Conservation (phyloP, 2,329 filamentous ascomycete genomes). For the Ceratocystis smalleyi region DNA sequence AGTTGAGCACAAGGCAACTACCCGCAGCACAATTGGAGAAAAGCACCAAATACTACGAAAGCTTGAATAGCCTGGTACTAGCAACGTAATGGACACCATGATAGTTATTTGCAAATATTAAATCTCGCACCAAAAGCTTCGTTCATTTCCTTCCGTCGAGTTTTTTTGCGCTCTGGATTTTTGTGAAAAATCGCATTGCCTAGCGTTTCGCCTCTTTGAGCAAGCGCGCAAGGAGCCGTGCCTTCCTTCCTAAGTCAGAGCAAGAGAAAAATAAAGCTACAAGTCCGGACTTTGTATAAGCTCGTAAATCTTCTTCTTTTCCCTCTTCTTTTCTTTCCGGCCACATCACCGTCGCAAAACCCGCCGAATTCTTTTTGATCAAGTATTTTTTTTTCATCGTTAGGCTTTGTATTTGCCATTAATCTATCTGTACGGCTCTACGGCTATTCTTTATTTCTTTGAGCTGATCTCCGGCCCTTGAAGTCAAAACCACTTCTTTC, state of each 20-base stretch:
- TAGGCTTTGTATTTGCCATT: too few species aligned
- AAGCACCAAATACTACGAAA: too few species aligned
- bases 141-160: background rate
- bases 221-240: slow-evolving; percentile 6
- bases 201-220: slow-evolving; percentile 3
- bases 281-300: background rate
- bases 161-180: background rate
- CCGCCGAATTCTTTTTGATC: background rate
- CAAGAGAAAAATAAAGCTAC: slow-evolving; percentile 2
- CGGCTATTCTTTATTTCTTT: too few species aligned
- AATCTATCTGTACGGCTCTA: too few species aligned
- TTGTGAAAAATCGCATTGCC: background rate
- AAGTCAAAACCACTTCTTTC: background rate
- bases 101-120: too few species aligned
- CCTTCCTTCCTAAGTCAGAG: slow-evolving; percentile 5
- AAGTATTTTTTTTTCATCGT: background rate
- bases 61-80: too few species aligned
- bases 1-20: background rate
- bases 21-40: background rate
- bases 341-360: too few species aligned
- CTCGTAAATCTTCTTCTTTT: slow-evolving; percentile 13
- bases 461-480: background rate
- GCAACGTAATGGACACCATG: too few species aligned
- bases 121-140: too few species aligned
- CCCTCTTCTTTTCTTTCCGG: slow-evolving; percentile 17